Conservation (phyloP, 345 rosid species). For the Euclidium syriacum region DNA sequence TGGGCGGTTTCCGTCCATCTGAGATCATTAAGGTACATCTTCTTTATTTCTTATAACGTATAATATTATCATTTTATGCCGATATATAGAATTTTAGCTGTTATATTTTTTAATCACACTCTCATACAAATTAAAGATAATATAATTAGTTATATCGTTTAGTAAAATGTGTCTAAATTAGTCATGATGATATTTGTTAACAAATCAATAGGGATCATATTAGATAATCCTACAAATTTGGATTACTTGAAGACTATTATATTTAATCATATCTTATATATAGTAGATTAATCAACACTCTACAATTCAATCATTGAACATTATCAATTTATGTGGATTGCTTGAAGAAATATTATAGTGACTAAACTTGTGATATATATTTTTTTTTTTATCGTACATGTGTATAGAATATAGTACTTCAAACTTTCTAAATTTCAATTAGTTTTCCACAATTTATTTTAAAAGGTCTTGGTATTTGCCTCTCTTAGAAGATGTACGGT, state of each 20-base stretch:
- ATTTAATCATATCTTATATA: neutral
- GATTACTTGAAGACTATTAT: neutral
- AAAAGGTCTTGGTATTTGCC: neutral
- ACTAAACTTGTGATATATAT: neutral
- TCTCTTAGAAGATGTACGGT: conserved; percentile 3
- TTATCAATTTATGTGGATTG: neutral
- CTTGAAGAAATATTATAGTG: neutral
- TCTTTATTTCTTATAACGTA: neutral
- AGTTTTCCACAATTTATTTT: neutral
- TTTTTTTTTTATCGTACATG: neutral
- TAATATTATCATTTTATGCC: neutral
- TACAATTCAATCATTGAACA: conserved; percentile 4
- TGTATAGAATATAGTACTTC: conserved; percentile 1
- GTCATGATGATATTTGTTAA: neutral
- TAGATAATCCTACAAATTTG: neutral
- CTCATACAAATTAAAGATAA: neutral
- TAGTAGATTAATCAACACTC: conserved; percentile 2
- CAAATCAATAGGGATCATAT: neutral
- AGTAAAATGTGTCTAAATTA: neutral
- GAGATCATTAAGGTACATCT: conserved; percentile 82
- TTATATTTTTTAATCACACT: neutral
- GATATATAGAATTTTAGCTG: neutral
- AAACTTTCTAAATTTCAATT: neutral
- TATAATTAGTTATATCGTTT: neutral
- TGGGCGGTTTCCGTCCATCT: conserved; percentile 96